Evolutionary conservation across 176 grass and related monocot genomes (phyloP).

Genomic region (Avena insularis): DNA sequence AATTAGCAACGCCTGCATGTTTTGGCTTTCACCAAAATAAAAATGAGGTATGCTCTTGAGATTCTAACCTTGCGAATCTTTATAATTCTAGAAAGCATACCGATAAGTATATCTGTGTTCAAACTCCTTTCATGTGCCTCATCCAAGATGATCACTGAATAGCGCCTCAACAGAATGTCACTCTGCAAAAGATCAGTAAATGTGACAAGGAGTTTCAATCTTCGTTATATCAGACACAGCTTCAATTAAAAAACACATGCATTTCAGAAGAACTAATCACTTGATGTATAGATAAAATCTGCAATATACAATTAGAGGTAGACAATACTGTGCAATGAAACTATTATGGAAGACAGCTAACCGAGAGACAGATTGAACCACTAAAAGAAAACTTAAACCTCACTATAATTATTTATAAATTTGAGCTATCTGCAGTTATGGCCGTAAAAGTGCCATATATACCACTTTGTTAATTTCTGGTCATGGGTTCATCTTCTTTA

Average conservation of each 20-base stretch:
- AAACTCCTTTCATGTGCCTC: conserved; percentile 99
- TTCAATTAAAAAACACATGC: conserved; percentile 31
- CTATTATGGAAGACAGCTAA: not conserved
- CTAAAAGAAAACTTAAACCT: conserved; percentile 16
- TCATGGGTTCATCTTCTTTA: conserved; percentile 12
- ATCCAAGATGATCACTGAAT: conserved; percentile 96
- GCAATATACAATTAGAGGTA: conserved; percentile 29
- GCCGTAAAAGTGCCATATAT: not conserved
- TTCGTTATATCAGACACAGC: conserved; percentile 16
- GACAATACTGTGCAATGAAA: conserved; percentile 6
- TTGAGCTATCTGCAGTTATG: conserved; percentile 13
- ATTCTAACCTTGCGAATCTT: conserved; percentile 77
- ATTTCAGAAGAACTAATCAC: conserved; percentile 28
- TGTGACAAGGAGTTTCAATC: conserved; percentile 28
- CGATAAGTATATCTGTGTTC: conserved; percentile 97
- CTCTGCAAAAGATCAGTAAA: conserved; percentile 56
- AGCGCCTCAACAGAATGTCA: conserved; percentile 78
- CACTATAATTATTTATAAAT: conserved; percentile 18
- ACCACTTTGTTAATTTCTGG: conserved; percentile 20
- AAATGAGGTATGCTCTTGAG: conserved; percentile 33
- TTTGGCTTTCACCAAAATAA: conserved; percentile 37
- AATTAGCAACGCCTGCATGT: conserved; percentile 37
- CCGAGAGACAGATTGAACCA: not conserved
- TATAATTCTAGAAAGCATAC: conserved; percentile 96
- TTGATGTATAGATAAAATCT: not conserved